phyloP scores from a whole-genome alignment of 768 basidiomycete species.

The Lentinula sp. region DNA sequence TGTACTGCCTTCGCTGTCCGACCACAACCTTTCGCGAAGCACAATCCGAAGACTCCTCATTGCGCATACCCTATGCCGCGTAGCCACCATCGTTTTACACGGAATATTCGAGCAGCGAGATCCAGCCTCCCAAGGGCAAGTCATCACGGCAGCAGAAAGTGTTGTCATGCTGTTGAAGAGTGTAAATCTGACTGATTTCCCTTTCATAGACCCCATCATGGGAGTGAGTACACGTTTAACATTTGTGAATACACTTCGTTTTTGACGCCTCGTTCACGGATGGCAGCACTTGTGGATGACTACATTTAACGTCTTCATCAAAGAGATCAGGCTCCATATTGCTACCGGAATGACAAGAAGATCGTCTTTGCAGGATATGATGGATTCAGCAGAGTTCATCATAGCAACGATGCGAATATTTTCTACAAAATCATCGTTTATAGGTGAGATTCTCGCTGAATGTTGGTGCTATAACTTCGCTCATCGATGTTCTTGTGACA shows the following conservation, averaged over 20 bases:
- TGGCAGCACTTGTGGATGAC: conserved; percentile 1
- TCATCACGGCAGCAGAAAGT: conserved; percentile 4
- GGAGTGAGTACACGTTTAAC: conserved; percentile 6
- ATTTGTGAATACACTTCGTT: not conserved
- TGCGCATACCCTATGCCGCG: conserved; percentile 10
- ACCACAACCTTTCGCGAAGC: not conserved
- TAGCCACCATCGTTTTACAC: conserved; percentile 11
- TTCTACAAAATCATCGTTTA: conserved; percentile 1
- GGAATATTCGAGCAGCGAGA: conserved; percentile 6
- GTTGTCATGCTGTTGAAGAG: conserved; percentile 7
- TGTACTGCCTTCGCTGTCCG: not conserved
- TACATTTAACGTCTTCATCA: not conserved
- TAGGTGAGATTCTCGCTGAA: not conserved
- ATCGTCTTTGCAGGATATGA: not conserved
- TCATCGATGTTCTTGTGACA: not conserved
- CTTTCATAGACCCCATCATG: conserved; percentile 12
- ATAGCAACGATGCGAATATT: conserved; percentile 1
- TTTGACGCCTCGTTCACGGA: not conserved
- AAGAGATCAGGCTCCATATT: not conserved
- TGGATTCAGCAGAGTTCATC: not conserved
- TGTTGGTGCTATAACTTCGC: not conserved
- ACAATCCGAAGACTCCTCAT: conserved; percentile 3
- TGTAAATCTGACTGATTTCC: conserved; percentile 7
- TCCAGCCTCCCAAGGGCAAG: conserved; percentile 1
- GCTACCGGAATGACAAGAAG: not conserved